phyloP scores from a whole-genome alignment of 169 alveolate genomes.

The Cryptosporidium felis region DNA sequence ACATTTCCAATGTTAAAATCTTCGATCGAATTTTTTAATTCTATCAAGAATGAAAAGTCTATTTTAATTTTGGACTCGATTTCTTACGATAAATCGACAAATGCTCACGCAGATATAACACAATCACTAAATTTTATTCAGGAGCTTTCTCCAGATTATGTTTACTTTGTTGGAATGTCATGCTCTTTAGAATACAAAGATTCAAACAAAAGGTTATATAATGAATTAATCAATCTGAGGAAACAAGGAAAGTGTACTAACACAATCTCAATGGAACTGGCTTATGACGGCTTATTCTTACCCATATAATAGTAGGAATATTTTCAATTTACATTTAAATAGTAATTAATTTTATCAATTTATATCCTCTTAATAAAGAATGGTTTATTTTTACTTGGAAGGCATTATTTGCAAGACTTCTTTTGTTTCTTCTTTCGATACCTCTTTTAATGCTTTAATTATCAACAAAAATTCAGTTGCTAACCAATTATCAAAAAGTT shows the following conservation, averaged over 20 bases:
- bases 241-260: conserved; percentile 25
- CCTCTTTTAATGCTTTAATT: conserved; percentile 55
- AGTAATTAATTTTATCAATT: not conserved
- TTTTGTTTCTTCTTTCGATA: conserved; percentile 51
- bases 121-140: conserved; percentile 14
- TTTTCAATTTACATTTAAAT: not conserved
- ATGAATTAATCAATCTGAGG: conserved; percentile 40
- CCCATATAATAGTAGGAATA: conserved; percentile 20
- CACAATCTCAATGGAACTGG: conserved; percentile 20
- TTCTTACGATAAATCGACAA: conserved; percentile 22
- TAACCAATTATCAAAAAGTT: not conserved
- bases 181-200: conserved; percentile 35
- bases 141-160: conserved; percentile 51
- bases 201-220: not conserved
- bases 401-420: conserved; percentile 57
- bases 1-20: conserved; percentile 43
- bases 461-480: conserved; percentile 60
- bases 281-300: conserved; percentile 69
- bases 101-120: conserved; percentile 47
- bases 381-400: conserved; percentile 6
- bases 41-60: not conserved
- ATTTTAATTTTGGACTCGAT: conserved; percentile 55
- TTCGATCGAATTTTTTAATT: conserved; percentile 27
- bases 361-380: not conserved
- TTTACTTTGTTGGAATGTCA: conserved; percentile 62